phyloP scores from a whole-genome alignment of 345 rosid genomes.

The Euphorbia lathyris region DNA sequence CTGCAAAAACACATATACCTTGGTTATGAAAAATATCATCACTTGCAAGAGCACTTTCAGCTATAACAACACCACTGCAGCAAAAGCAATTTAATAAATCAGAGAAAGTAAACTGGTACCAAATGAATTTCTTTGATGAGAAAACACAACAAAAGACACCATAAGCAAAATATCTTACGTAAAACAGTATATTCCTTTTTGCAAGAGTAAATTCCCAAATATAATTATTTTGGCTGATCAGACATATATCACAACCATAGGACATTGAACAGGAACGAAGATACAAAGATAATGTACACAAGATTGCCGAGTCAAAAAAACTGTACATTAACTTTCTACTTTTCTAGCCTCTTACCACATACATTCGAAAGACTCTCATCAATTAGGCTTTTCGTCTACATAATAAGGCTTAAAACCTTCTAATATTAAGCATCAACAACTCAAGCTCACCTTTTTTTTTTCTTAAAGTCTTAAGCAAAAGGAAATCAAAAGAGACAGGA shows the following conservation, averaged over 20 bases:
- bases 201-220: not conserved
- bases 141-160: not conserved
- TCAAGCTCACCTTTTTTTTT: not conserved
- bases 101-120: not conserved
- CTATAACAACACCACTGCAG: conserved; percentile 94
- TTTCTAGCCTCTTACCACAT: not conserved
- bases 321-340: not conserved
- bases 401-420: not conserved
- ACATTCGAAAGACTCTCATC: not conserved
- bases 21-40: conserved; percentile 38
- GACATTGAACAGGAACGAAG: not conserved
- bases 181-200: too few species aligned
- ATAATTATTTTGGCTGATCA: not conserved
- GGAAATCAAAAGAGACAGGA: not conserved
- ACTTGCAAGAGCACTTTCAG: conserved; percentile 72
- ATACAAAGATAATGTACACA: not conserved
- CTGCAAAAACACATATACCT: conserved; percentile 17
- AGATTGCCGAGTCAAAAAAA: not conserved
- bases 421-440: not conserved
- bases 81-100: conserved; percentile 1
- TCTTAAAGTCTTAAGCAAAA: not conserved
- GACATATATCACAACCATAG: too few species aligned
- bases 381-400: not conserved
- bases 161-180: not conserved
- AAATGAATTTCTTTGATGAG: not conserved